A percentile compares a stretch with the other conserved stretches of the same genome.
Evolutionary conservation across 345 rosid species (phyloP).

Genomic region (Turnera subulata): DNA sequence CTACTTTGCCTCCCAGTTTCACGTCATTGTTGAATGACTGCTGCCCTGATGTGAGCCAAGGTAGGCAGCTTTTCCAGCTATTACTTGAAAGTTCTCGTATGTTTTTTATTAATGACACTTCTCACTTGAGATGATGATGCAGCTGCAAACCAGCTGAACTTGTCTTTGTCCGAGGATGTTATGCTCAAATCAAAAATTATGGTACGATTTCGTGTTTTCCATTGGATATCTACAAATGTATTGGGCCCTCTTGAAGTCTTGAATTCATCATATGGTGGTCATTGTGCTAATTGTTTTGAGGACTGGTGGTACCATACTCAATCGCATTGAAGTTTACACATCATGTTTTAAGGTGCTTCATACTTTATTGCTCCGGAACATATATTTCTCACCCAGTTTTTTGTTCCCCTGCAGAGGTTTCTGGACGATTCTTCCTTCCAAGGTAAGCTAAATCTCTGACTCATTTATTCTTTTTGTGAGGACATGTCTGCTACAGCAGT

Average conservation of each 20-base stretch:
- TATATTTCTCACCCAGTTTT: constrained; percentile 7
- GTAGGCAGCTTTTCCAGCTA: constrained; percentile 28
- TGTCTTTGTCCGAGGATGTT: constrained; percentile 26
- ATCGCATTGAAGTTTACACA: constrained; percentile 2
- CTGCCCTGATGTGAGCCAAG: constrained; percentile 43
- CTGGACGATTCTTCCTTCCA: constrained; percentile 86
- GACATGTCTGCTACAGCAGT: background rate
- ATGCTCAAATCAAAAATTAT: constrained; percentile 66
- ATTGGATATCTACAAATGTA: no score
- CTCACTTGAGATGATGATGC: constrained; percentile 18
- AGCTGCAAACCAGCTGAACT: constrained; percentile 33
- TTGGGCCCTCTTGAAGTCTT: background rate
- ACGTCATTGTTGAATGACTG: constrained; percentile 58
- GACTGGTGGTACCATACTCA: constrained; percentile 1
- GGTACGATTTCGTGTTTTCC: constrained; percentile 37
- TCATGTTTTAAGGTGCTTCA: background rate
- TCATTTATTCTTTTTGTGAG: background rate
- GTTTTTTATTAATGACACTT: constrained; percentile 17
- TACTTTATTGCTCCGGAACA: background rate
- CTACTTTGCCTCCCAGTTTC: constrained; percentile 74
- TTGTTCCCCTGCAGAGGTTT: constrained; percentile 50
- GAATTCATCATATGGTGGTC: background rate
- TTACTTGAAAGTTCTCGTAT: constrained; percentile 6
- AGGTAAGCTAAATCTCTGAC: constrained; percentile 41
- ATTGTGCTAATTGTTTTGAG: background rate